Percentiles rank a stretch among this genome's conserved stretches.
These are phyloP conservation scores for Fusarium sacchari DNA, from an alignment of 2,329 filamentous ascomycete genomes.

Conservation along the genomic window DNA sequence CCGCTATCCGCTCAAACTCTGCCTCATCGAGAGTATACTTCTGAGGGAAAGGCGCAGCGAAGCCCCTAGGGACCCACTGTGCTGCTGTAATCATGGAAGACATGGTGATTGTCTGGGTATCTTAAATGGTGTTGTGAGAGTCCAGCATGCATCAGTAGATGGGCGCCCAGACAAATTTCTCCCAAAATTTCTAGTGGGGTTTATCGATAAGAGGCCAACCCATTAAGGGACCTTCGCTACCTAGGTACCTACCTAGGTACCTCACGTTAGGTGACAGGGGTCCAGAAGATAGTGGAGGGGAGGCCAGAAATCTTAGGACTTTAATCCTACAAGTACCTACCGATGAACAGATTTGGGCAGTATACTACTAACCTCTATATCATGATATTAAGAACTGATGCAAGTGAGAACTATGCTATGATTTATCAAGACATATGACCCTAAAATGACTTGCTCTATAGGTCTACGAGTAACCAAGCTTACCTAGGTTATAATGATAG, in stretches of 20 bases:
- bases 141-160: constrained; percentile 21
- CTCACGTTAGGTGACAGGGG: not conserved
- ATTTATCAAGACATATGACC: not conserved
- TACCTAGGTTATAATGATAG: not conserved
- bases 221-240: not conserved
- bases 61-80: constrained; percentile 80
- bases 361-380: not conserved
- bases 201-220: constrained; percentile 51
- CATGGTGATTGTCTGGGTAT: constrained; percentile 54
- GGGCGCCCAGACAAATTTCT: constrained; percentile 43
- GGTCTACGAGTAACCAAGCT: not conserved
- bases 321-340: not conserved
- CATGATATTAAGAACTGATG: not conserved
- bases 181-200: constrained; percentile 51
- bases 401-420: not conserved
- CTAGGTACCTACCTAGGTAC: too few relatives aligned
- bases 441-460: not conserved
- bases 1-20: constrained; percentile 79
- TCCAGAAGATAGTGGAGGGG: not conserved
- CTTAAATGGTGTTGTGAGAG: constrained; percentile 33
- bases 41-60: constrained; percentile 78
- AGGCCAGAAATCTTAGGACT: not conserved
- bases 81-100: constrained; percentile 80
- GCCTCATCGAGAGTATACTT: constrained; percentile 81
- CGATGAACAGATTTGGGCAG: not conserved